A percentile compares a stretch with the other conserved stretches of the same genome.
phyloP scores from a whole-genome alignment of 257 asterid species.

The Solanum corneliomulleri region DNA sequence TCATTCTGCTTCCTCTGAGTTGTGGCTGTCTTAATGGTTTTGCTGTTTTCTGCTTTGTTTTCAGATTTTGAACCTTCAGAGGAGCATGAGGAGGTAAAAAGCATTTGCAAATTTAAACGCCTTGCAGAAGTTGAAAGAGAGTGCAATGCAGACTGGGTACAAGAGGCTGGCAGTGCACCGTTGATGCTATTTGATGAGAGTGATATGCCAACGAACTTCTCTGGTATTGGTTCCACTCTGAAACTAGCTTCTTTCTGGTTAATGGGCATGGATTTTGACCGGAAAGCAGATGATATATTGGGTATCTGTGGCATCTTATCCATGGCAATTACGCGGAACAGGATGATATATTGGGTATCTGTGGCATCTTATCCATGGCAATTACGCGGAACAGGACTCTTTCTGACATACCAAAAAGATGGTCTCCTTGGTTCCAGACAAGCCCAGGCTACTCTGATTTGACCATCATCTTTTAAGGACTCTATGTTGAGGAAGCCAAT shows the following conservation, averaged over 20 bases:
- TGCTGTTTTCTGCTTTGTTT: neutral
- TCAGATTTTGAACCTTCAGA: constrained; percentile 1
- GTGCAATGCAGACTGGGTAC: constrained; percentile 8
- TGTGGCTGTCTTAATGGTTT: neutral
- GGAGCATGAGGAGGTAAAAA: neutral
- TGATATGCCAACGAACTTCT: neutral
- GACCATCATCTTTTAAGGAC: neutral
- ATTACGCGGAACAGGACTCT: neutral
- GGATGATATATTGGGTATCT: neutral
- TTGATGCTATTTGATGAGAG: neutral
- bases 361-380: neutral
- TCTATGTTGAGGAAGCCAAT: neutral
- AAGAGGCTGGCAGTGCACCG: neutral
- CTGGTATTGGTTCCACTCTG: neutral
- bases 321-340: neutral
- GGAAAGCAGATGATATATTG: neutral
- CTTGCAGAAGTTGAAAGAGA: constrained; percentile 5
- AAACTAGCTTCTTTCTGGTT: neutral
- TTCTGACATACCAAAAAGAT: neutral
- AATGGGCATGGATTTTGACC: neutral
- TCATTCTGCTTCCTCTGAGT: neutral
- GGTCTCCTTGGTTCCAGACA: constrained; percentile 2
- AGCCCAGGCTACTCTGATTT: constrained; percentile 1
- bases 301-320: constrained; percentile 1
- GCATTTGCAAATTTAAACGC: constrained; percentile 1